Evolutionary conservation across 768 basidiomycete species (phyloP).

Genomic region (Rhizopogon rudus): DNA sequence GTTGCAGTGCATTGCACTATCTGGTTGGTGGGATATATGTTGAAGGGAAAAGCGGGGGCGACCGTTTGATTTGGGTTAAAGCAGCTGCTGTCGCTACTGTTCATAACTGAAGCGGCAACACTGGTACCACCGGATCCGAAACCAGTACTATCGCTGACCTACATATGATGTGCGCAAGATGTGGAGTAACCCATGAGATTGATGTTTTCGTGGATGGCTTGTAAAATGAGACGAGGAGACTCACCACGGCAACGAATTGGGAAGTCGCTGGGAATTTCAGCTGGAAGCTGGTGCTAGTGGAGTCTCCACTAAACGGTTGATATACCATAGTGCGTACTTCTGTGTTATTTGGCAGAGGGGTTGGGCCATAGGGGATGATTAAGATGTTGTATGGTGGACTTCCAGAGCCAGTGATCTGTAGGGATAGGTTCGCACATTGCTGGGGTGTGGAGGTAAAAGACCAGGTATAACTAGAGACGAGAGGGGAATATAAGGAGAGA

Average conservation of each 20-base stretch:
- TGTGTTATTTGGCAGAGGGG: slow-evolving; percentile 52
- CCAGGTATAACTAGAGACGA: slow-evolving; percentile 38
- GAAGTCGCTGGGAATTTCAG: slow-evolving; percentile 63
- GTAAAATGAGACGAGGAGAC: slow-evolving; percentile 23
- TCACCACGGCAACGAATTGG: slow-evolving; percentile 72
- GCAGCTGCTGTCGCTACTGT: slow-evolving; percentile 52
- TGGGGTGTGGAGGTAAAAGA: slow-evolving; percentile 41
- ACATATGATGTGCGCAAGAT: not conserved
- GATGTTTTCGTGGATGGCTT: not conserved
- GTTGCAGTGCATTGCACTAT: slow-evolving; percentile 60
- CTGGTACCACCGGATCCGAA: slow-evolving; percentile 78
- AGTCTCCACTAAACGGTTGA: slow-evolving; percentile 42
- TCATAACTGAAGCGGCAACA: slow-evolving; percentile 50
- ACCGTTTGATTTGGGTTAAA: slow-evolving; percentile 48
- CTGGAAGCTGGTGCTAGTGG: slow-evolving; percentile 42
- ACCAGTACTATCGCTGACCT: slow-evolving; percentile 56
- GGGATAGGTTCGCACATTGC: slow-evolving; percentile 63
- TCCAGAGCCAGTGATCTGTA: slow-evolving; percentile 57
- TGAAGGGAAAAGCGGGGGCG: slow-evolving; percentile 52
- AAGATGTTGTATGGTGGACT: slow-evolving; percentile 63
- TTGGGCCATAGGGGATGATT: slow-evolving; percentile 62
- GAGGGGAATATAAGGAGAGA: slow-evolving; percentile 19
- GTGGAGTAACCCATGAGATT: not conserved
- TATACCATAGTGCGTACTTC: slow-evolving; percentile 62
- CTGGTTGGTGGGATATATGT: slow-evolving; percentile 55